Percentiles rank a stretch among this genome's conserved stretches.
phyloP scores from a whole-genome alignment of 345 rosid species.

The Eucalyptus sp. region DNA sequence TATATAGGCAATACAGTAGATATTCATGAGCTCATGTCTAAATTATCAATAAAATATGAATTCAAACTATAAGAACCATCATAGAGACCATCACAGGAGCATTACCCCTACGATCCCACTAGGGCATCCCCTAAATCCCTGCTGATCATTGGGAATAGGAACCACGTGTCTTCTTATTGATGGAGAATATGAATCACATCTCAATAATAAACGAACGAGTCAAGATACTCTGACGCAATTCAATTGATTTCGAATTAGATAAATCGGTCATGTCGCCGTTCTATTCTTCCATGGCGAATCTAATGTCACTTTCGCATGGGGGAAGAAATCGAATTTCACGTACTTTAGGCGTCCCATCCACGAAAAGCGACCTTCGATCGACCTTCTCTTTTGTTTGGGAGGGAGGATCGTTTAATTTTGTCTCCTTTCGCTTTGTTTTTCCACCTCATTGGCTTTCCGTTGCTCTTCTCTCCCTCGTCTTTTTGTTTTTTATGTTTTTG shows the following conservation, averaged over 20 bases:
- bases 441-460: background rate
- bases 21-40: accelerated
- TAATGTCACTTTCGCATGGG: background rate
- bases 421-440: background rate
- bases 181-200: too few relatives aligned
- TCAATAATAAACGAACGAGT: background rate
- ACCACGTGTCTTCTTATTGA: too few relatives aligned
- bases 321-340: background rate
- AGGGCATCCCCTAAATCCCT: too few relatives aligned
- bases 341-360: background rate
- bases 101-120: too few relatives aligned
- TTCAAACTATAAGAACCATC: accelerated
- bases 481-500: background rate
- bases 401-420: background rate
- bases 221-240: background rate
- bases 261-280: background rate
- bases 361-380: background rate
- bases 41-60: too few relatives aligned
- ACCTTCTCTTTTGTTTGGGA: background rate
- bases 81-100: accelerated
- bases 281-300: background rate
- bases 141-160: too few relatives aligned
- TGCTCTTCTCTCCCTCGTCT: background rate
- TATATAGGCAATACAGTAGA: too few relatives aligned
- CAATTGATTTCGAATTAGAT: background rate